A percentile compares a stretch with the other conserved stretches of the same genome.
These are phyloP conservation scores for Daphne laureola DNA, from an alignment of 441 rosid genomes.

Conservation along the genomic window DNA sequence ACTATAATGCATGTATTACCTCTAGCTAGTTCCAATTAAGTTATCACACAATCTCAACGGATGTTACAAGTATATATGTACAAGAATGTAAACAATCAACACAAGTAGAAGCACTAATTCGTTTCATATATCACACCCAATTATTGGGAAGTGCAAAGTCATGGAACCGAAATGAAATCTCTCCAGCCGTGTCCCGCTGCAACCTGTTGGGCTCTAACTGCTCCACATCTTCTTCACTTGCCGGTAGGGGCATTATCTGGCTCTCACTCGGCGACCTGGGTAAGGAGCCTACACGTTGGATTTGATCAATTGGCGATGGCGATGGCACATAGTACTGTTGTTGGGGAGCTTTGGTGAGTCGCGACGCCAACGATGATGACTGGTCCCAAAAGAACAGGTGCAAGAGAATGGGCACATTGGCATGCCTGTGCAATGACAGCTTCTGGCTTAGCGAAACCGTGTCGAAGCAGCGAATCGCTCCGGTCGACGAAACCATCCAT, in stretches of 20 bases:
- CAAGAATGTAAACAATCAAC: too few species aligned
- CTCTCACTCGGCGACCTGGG: conserved; percentile 52
- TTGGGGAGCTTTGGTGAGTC: conserved; percentile 23
- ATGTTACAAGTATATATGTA: too few species aligned
- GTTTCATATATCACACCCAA: conserved; percentile 36
- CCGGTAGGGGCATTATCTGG: conserved; percentile 55
- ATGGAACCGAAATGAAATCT: conserved; percentile 73
- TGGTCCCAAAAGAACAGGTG: conserved; percentile 71
- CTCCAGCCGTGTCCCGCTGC: conserved; percentile 64
- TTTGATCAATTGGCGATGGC: conserved; percentile 24
- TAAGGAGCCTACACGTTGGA: conserved; percentile 11
- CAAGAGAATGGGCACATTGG: conserved; percentile 56
- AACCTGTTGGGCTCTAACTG: conserved; percentile 27
- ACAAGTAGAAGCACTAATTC: too few species aligned
- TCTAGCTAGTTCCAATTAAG: too few species aligned
- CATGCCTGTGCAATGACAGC: conserved; percentile 87
- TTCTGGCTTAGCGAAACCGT: conserved; percentile 91
- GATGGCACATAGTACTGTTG: conserved; percentile 26
- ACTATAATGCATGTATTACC: too few species aligned
- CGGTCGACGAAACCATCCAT: conserved; percentile 92
- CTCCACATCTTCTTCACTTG: conserved; percentile 18
- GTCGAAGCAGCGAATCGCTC: conserved; percentile 83
- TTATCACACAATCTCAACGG: too few species aligned
- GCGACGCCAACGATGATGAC: conserved; percentile 24
- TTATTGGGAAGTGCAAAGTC: conserved; percentile 60